A percentile compares a stretch with the other conserved stretches of the same genome.
phyloP scores from a whole-genome alignment of 2,329 filamentous ascomycete species.

The Rhinocladiella mackenziei region DNA sequence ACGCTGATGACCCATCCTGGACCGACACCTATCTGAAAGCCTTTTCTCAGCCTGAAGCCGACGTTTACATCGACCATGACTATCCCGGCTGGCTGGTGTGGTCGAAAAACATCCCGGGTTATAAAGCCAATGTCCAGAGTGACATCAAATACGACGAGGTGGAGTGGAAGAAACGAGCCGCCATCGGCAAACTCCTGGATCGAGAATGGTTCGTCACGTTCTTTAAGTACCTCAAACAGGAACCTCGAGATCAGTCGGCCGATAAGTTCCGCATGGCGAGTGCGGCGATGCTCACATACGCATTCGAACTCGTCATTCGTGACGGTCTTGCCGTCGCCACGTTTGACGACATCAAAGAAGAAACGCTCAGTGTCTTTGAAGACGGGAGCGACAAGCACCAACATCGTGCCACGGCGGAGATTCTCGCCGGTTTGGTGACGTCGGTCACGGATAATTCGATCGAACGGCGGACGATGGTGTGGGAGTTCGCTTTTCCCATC shows the following conservation, averaged over 20 bases:
- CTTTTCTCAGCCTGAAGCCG: constrained; percentile 72
- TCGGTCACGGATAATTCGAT: constrained; percentile 74
- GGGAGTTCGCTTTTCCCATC: constrained; percentile 87
- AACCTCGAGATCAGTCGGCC: constrained; percentile 73
- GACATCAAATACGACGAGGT: constrained; percentile 75
- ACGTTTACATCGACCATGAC: constrained; percentile 88
- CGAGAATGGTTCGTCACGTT: constrained; percentile 81
- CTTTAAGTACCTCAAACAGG: constrained; percentile 93
- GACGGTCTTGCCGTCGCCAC: constrained; percentile 71
- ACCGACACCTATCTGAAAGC: constrained; percentile 72
- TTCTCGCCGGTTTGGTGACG: constrained; percentile 77
- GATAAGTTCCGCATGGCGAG: constrained; percentile 89
- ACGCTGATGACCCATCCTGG: constrained; percentile 70
- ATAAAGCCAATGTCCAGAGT: constrained; percentile 62
- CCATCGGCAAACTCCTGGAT: constrained; percentile 76
- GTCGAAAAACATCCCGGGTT: constrained; percentile 81
- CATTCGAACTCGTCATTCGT: constrained; percentile 79
- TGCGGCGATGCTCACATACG: constrained; percentile 79
- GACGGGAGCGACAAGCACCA: constrained; percentile 97
- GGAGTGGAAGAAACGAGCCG: constrained; percentile 67
- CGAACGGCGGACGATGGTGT: constrained; percentile 70
- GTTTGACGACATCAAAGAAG: constrained; percentile 81
- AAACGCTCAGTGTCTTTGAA: constrained; percentile 72
- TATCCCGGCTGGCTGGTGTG: constrained; percentile 96
- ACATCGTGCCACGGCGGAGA: constrained; percentile 91